phyloP scores from a whole-genome alignment of 305 asterid genomes.

The Caryopteris hybrid region DNA sequence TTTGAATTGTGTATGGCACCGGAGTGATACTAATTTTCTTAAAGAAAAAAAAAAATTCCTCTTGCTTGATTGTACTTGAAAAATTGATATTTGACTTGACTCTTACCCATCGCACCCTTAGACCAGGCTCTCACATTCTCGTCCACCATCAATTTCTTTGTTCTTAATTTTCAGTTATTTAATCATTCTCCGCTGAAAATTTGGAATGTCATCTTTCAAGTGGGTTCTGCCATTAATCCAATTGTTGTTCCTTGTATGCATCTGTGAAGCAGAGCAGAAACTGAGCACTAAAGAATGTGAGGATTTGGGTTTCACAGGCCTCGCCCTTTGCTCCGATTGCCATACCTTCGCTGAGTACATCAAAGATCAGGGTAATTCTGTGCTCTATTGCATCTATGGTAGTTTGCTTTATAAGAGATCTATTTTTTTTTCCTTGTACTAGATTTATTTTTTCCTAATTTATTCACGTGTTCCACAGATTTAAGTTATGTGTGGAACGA shows the following conservation, averaged over 20 bases:
- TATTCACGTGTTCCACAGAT: background rate
- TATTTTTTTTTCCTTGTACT: background rate
- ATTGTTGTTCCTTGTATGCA: conserved; percentile 16
- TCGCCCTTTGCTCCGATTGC: conserved; percentile 91
- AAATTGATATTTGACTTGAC: too few species aligned
- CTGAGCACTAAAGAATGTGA: conserved; percentile 77
- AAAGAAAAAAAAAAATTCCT: too few species aligned
- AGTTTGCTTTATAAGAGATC: background rate
- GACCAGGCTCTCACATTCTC: too few species aligned
- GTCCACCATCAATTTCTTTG: background rate
- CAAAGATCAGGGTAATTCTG: conserved; percentile 62
- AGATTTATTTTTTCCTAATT: background rate
- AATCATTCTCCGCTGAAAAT: background rate
- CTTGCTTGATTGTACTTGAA: too few species aligned
- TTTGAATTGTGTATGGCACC: too few species aligned
- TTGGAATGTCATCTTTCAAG: conserved; percentile 23
- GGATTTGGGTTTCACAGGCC: conserved; percentile 78
- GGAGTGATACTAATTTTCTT: too few species aligned
- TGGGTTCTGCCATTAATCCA: conserved; percentile 17
- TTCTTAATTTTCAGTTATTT: too few species aligned
- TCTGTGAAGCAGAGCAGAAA: conserved; percentile 41
- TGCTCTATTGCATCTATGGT: background rate
- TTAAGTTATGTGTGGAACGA: too few species aligned
- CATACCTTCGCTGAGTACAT: conserved; percentile 79
- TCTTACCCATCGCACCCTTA: too few species aligned